Evolutionary conservation across 768 basidiomycete species (phyloP).

Genomic region (Phylloporus arenicola): DNA sequence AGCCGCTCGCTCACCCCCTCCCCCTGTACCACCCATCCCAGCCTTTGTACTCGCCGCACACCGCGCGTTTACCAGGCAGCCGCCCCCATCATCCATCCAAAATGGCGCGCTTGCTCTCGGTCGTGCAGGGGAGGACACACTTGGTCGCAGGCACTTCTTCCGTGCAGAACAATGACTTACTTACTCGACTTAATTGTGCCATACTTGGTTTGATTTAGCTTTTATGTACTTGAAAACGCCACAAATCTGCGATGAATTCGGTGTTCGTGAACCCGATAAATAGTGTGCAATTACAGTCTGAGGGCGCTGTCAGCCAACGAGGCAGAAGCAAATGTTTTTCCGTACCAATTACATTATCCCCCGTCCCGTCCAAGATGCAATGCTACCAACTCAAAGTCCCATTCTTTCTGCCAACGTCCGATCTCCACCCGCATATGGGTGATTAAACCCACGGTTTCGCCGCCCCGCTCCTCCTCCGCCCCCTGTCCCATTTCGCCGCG

Average conservation of each 20-base stretch:
- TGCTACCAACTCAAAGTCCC: constrained; percentile 48
- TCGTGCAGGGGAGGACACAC: not conserved
- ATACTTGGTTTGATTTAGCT: not conserved
- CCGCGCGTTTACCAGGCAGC: constrained; percentile 24
- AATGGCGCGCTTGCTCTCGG: not conserved
- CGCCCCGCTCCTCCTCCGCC: constrained; percentile 35
- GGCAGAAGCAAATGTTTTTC: constrained; percentile 5
- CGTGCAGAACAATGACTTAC: constrained; percentile 15
- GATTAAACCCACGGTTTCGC: constrained; percentile 35
- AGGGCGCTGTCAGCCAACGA: constrained; percentile 28
- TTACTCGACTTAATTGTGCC: constrained; percentile 1
- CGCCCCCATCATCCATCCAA: constrained; percentile 11
- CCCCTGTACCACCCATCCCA: constrained; percentile 56
- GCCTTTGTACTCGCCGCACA: constrained; percentile 37
- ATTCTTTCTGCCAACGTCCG: constrained; percentile 84
- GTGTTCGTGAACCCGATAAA: not conserved
- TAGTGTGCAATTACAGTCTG: constrained; percentile 9
- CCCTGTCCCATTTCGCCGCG: constrained; percentile 41
- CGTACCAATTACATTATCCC: constrained; percentile 37
- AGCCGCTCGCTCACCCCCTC: constrained; percentile 37
- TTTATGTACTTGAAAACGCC: not conserved
- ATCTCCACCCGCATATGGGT: constrained; percentile 40
- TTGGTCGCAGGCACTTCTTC: constrained; percentile 33
- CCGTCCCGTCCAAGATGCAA: constrained; percentile 10
- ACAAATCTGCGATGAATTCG: not conserved